Evolutionary conservation across 2,329 filamentous ascomycete species (phyloP).

Genomic region (Cladophialophora yegresii): DNA sequence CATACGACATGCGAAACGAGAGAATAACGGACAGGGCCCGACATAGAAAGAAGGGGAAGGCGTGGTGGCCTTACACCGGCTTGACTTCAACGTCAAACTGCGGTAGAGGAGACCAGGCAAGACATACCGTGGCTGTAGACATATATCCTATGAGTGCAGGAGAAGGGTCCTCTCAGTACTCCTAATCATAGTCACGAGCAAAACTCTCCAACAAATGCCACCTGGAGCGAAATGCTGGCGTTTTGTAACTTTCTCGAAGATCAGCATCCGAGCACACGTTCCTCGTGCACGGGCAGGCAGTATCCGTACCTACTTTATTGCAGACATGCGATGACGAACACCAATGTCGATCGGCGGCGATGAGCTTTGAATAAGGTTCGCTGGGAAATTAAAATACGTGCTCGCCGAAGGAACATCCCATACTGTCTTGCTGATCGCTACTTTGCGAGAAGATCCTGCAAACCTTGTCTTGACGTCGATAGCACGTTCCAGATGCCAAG

Average conservation of each 20-base stretch:
- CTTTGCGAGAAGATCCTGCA: not conserved
- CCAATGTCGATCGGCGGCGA: not conserved
- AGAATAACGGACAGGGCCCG: not conserved
- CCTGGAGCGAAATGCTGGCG: not conserved
- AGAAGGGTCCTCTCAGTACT: not conserved
- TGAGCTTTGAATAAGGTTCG: not conserved
- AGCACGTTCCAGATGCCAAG: not conserved
- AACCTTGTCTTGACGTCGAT: not conserved
- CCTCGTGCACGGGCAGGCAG: not conserved
- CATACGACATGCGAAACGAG: not conserved
- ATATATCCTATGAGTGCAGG: not conserved
- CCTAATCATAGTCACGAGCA: not conserved
- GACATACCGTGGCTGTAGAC: not conserved
- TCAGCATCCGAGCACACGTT: not conserved
- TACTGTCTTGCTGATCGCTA: not conserved
- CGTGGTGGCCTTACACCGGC: not conserved
- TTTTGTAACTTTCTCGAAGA: not conserved
- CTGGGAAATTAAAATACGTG: not conserved
- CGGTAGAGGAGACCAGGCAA: not conserved
- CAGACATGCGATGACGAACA: not conserved
- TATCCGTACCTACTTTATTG: not conserved
- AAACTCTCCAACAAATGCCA: not conserved
- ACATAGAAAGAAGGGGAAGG: not conserved
- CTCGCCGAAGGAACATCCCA: not conserved
- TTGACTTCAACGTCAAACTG: constrained; percentile 12